Evolutionary conservation across 2,329 filamentous ascomycete species (phyloP), one percentile per base, ranked within the genome.

Genomic region (Colletotrichum sp.): DNA sequence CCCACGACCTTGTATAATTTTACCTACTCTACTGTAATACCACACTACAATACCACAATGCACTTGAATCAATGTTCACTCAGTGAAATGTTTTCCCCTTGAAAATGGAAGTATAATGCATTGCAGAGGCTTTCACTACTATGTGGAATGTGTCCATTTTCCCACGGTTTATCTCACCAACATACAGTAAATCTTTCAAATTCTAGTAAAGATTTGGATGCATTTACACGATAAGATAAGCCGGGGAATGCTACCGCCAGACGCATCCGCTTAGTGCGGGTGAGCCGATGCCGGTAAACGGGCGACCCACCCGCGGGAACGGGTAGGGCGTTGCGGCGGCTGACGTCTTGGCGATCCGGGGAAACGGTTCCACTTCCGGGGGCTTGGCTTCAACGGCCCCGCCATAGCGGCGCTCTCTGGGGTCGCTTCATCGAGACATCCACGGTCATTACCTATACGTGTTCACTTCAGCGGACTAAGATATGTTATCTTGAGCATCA

Each of bases 281-380:
- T 7, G 6, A 60, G 21, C 6, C n/a, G 43, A 21, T 21, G 43
- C 43, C 43, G 43, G 10, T 2, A 52, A 52, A 52, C 26, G 16
- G 26, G 26, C 16, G 26, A 32, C 26, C 57, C 32, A 26, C 60
- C 30, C 32, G 30, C 28, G 30, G 60, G n/a, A 63, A 7, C 67
- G 55, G 67, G 67, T 43, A 69, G 34, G 24, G 36, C 18, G 9
- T 60, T 63, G 32, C 55, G 52, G 55, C 32, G 21, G 43, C n/a
- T 68, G 66, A 26, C 52, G 32, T 34, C 32, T 21, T 14, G 67
- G 24, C 55, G 67, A 69, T 69, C 36, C 67, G 55, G 67, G 67
- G 36, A 61, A 61, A 57, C 21, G 66, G 55, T 13, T 61, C 55
- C 7, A 10, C 14, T 8, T n/a, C 43, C 26, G 16, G 66, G 30